These are phyloP conservation scores for Podospora conica DNA, from an alignment of 495 filamentous ascomycete species.

Conservation along the genomic window DNA sequence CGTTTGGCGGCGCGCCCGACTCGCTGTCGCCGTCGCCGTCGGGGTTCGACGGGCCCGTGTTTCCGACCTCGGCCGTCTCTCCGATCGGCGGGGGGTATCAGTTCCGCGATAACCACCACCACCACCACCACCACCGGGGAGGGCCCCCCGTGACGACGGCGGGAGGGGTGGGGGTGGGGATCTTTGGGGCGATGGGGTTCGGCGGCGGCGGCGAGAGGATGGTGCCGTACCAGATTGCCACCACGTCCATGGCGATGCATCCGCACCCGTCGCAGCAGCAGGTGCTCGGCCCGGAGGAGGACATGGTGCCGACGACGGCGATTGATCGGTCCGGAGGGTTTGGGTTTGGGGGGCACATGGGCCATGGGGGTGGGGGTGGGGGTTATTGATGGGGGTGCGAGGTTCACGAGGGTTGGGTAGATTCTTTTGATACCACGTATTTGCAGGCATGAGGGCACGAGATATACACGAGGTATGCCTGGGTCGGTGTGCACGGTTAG, in stretches of 20 bases:
- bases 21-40: not conserved
- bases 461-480: too few species aligned
- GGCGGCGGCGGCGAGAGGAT: not conserved
- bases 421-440: not conserved
- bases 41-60: not conserved
- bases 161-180: not conserved
- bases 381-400: not conserved
- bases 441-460: too few species aligned
- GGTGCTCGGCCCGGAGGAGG: too few species aligned
- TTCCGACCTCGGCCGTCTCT: not conserved
- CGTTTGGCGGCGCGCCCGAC: not conserved
- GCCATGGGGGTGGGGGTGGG: not conserved
- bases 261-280: not conserved
- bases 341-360: not conserved
- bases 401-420: not conserved
- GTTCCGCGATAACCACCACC: too few species aligned
- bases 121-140: too few species aligned
- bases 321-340: not conserved
- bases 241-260: not conserved
- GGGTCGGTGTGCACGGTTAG: too few species aligned
- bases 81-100: not conserved
- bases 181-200: not conserved
- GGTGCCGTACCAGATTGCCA: not conserved
- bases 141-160: too few species aligned
- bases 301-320: not conserved